Evolutionary conservation across 306 rosid species (phyloP).

Genomic region (Vigna unguiculata): DNA sequence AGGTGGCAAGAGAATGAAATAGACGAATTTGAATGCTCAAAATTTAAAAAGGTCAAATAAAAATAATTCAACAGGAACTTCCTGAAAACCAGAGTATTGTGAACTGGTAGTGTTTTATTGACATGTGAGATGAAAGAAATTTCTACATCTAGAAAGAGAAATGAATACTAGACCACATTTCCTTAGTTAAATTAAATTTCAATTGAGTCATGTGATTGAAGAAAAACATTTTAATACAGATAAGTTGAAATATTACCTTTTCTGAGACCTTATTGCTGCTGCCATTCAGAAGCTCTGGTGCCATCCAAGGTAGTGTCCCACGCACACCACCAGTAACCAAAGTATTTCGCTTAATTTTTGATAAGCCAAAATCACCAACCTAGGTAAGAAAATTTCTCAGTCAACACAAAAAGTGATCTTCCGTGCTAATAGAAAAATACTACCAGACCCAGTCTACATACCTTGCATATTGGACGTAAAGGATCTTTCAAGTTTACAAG

Average conservation of each 20-base stretch:
- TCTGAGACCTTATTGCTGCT: conserved; percentile 95
- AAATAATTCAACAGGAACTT: conserved; percentile 16
- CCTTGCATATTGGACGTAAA: conserved; percentile 93
- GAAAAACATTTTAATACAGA: conserved; percentile 32
- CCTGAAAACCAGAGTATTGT: conserved; percentile 11
- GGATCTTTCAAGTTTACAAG: conserved; percentile 94
- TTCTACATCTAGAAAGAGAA: conserved; percentile 30
- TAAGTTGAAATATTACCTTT: conserved; percentile 61
- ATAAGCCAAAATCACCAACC: conserved; percentile 98
- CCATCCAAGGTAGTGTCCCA: conserved; percentile 98
- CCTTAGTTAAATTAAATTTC: conserved; percentile 22
- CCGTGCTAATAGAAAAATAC: conserved; percentile 14
- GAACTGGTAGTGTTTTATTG: background rate
- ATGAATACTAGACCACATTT: conserved; percentile 19
- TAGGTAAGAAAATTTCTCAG: conserved; percentile 43
- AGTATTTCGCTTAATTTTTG: conserved; percentile 91
- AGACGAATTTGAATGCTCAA: background rate
- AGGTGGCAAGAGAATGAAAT: conserved; percentile 12
- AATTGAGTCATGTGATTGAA: background rate
- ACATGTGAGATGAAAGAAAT: conserved; percentile 12
- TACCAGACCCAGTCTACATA: conserved; percentile 32
- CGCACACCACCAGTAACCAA: conserved; percentile 96
- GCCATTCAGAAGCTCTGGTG: conserved; percentile 90
- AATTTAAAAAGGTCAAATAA: conserved; percentile 10
- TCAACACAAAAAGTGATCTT: background rate